These are phyloP conservation scores for Tuber indicum DNA, from an alignment of 495 filamentous ascomycete genomes.

Conservation along the genomic window DNA sequence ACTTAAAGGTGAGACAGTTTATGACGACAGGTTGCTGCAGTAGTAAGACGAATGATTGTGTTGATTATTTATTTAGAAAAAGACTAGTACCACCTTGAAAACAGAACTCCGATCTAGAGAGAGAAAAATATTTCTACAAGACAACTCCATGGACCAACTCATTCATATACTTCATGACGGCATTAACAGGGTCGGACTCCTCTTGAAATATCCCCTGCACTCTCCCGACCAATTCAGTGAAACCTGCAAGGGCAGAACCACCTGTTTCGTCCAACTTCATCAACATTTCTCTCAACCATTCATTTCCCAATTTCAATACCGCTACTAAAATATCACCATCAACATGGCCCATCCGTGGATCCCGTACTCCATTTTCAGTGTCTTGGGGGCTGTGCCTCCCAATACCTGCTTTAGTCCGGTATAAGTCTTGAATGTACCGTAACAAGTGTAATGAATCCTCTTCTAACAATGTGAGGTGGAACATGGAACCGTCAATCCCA, in stretches of 20 bases:
- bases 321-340: constrained; percentile 35
- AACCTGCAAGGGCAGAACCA: constrained; percentile 17
- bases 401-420: constrained; percentile 19
- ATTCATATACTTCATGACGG: constrained; percentile 49
- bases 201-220: constrained; percentile 49
- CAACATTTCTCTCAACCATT: constrained; percentile 33
- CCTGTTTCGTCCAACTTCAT: constrained; percentile 18
- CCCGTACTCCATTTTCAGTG: constrained; percentile 9
- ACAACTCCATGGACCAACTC: constrained; percentile 42
- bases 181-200: constrained; percentile 46
- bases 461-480: constrained; percentile 37
- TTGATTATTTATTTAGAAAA: background rate
- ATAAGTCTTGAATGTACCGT: constrained; percentile 34
- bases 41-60: background rate
- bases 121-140: constrained; percentile 28
- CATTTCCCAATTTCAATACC: constrained; percentile 31
- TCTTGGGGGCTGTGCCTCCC: constrained; percentile 7
- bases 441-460: constrained; percentile 29
- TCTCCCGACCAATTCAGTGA: constrained; percentile 49
- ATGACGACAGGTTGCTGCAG: background rate
- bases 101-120: background rate
- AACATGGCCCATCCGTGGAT: constrained; percentile 32
- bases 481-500: constrained; percentile 40
- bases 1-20: background rate
- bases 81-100: background rate